Evolutionary conservation across 148 eudicot species (phyloP), one percentile per base, ranked within the genome.

Genomic region (Persicaria tinctoria): DNA sequence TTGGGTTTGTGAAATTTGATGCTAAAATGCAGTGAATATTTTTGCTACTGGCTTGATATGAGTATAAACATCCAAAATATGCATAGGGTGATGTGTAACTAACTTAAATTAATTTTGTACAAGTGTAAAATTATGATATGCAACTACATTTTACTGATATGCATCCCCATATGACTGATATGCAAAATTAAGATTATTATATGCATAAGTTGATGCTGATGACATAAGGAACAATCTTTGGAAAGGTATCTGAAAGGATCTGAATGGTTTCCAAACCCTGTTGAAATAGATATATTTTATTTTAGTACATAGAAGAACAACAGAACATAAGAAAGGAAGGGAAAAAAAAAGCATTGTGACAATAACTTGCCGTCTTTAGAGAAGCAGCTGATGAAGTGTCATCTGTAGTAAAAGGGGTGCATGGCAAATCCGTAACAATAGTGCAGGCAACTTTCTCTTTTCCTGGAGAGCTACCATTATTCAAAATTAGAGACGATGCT

Each of bases 141-240:
- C n/a, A n/a, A n/a, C n/a, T n/a, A n/a, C n/a, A n/a, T n/a, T n/a
- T n/a, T n/a, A n/a, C n/a, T n/a, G n/a, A n/a, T n/a, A n/a, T n/a
- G n/a, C n/a, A n/a, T n/a, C n/a, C n/a, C n/a, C n/a, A n/a, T n/a
- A n/a, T n/a, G n/a, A n/a, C n/a, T n/a, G n/a, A n/a, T n/a, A n/a
- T n/a, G n/a, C n/a, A n/a, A n/a, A n/a, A n/a, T n/a, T n/a, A n/a
- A n/a, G n/a, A n/a, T n/a, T n/a, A n/a, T n/a, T n/a, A n/a, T n/a
- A n/a, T n/a, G n/a, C n/a, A n/a, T n/a, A n/a, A n/a, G n/a, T n/a
- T n/a, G n/a, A n/a, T n/a, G n/a, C n/a, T n/a, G n/a, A n/a, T n/a
- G n/a, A 91, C 98, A 78, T 89, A 91, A 56, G 98, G 98, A 78
- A 91, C 98, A 80, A 93, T 93, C 79, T 91, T 93, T 64, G 98